Base-by-base conservation (phyloP, 257 asterid genomes). In the Hygrophila difformis region DNA sequence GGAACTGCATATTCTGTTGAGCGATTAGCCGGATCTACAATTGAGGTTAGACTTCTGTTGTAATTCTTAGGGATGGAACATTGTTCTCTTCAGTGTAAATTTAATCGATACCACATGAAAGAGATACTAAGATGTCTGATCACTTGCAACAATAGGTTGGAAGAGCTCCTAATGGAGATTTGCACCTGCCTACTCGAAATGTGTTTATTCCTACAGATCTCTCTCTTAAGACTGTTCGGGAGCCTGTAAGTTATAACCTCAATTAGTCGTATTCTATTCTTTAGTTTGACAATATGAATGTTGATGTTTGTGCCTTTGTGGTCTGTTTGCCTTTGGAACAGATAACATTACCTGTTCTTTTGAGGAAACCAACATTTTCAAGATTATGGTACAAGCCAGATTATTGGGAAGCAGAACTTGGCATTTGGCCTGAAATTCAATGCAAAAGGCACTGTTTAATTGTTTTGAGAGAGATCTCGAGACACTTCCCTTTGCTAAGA, bases 361-460 rank as follows among this genome's bases (percentile, higher is more conserved):
- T 79, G 92, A 67, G 84, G 77, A 77, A 77, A 70, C 75, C 98
- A 15, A 61, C 71, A 33, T 74, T 68, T 72, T 89, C 98, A 64
- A 77, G 84, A 73, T 63, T 89, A 74, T 89, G 98, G 98, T 89
- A 77, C 75, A 89, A 89, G 74, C 88, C 88, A 43, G 94, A 89
- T n/a, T n/a, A n/a, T 81, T 55, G 95, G 95, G 36, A 64, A 78
- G 66, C 91, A 84, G 70, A 57, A 68, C 60, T 51, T 86, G 53
- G 85, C 86, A 35, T 79, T 86, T 47, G 94, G 96, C 39, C 73
- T 82, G 40, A 86, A 79, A 56, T 82, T 86, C 57, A 78, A 82
- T 42, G 96, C 93, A 21, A 74, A 82, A 62, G 94, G 92, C 18
- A 63, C 78, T 19, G 60, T n/a, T 86, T 48, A 94, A 82, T 50